phyloP scores from a whole-genome alignment of 2,329 filamentous ascomycete species.

The Trichoderma koningiopsis region DNA sequence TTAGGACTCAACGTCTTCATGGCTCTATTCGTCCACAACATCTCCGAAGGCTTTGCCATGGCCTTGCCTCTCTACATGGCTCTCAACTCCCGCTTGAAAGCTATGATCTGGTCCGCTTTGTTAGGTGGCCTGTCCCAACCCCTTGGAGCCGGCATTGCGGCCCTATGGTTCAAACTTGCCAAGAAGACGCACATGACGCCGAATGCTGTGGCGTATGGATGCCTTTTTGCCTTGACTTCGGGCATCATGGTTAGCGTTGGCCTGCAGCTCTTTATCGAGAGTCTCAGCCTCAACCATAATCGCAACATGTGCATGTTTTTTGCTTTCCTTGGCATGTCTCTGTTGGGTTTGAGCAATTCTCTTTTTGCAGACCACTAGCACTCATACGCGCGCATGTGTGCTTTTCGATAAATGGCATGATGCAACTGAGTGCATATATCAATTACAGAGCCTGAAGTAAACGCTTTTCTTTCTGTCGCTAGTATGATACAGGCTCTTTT shows the following conservation, averaged over 20 bases:
- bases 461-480: neutral
- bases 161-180: conserved; percentile 79
- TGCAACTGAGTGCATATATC: neutral
- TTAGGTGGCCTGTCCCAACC: conserved; percentile 88
- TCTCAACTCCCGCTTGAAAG: conserved; percentile 74
- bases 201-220: conserved; percentile 67
- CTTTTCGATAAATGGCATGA: neutral
- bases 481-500: neutral
- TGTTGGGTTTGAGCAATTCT: conserved; percentile 83
- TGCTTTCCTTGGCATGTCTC: conserved; percentile 82
- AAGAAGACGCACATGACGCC: conserved; percentile 52
- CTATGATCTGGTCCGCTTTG: conserved; percentile 81
- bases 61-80: conserved; percentile 91
- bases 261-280: conserved; percentile 85
- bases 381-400: neutral
- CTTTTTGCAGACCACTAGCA: conserved; percentile 63
- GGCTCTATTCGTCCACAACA: conserved; percentile 96
- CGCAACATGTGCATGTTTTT: conserved; percentile 75
- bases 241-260: conserved; percentile 97
- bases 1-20: conserved; percentile 92
- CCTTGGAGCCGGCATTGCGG: conserved; percentile 79
- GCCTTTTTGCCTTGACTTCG: conserved; percentile 84
- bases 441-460: neutral
- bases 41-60: conserved; percentile 95
- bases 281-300: conserved; percentile 78